Conservation (phyloP, 2,329 filamentous ascomycete genomes). For the Macroventuria anomochaeta region DNA sequence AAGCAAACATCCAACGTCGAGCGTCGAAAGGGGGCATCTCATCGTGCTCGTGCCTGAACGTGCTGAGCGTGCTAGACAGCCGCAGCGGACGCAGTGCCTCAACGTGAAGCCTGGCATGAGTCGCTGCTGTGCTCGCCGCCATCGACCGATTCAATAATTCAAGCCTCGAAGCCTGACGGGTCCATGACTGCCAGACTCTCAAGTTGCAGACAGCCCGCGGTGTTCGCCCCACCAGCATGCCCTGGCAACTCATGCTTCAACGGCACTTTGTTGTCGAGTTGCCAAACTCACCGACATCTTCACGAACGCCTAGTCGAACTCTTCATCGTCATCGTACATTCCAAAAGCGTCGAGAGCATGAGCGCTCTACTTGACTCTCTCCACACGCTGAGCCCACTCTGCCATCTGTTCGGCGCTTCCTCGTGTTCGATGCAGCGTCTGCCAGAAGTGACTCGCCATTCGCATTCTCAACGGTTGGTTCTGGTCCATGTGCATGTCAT, state of each 20-base stretch:
- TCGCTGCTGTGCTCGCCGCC: conserved; percentile 12
- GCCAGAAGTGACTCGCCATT: conserved; percentile 24
- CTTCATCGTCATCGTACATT: conserved; percentile 25
- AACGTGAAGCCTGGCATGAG: conserved; percentile 12
- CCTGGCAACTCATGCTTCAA: conserved; percentile 24
- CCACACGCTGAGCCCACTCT: conserved; percentile 25
- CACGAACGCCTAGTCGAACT: conserved; percentile 22
- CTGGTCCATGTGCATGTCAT: conserved; percentile 33
- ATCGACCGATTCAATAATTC: conserved; percentile 31
- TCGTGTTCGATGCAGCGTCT: conserved; percentile 33
- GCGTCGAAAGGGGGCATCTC: neutral
- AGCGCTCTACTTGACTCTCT: conserved; percentile 30
- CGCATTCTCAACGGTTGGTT: conserved; percentile 24
- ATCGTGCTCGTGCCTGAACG: neutral
- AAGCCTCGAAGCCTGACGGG: conserved; percentile 15
- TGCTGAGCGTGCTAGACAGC: neutral
- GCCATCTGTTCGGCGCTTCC: conserved; percentile 31
- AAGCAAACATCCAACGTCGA: conserved; percentile 28
- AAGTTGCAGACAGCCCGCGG: conserved; percentile 13
- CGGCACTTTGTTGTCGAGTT: conserved; percentile 23
- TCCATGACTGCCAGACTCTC: conserved; percentile 15
- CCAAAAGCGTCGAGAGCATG: conserved; percentile 12
- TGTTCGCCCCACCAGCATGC: conserved; percentile 34
- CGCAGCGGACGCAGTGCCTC: conserved; percentile 4
- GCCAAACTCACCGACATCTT: conserved; percentile 41